phyloP scores from a whole-genome alignment of 495 filamentous ascomycete genomes.

The Aspergillus egyptiacus region DNA sequence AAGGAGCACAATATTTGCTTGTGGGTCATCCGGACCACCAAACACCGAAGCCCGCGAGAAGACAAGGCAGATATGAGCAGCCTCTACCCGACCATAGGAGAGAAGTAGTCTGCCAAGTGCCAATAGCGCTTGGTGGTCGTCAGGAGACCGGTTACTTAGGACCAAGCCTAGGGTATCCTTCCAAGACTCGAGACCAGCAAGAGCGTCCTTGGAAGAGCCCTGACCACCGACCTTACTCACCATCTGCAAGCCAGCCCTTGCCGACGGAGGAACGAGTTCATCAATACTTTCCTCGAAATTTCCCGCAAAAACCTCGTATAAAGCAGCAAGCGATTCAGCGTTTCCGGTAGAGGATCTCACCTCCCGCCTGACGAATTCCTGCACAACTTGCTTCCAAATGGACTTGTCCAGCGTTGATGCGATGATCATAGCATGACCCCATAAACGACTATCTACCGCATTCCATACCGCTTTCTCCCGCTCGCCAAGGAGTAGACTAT shows the following conservation, averaged over 20 bases:
- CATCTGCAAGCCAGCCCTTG: constrained; percentile 86
- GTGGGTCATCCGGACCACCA: constrained; percentile 77
- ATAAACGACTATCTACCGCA: constrained; percentile 87
- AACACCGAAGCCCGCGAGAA: constrained; percentile 57
- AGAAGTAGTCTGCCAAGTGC: constrained; percentile 79
- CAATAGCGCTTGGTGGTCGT: constrained; percentile 69
- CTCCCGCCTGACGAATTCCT: constrained; percentile 90
- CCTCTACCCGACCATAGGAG: constrained; percentile 81
- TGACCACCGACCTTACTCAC: constrained; percentile 60
- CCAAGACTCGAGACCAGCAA: constrained; percentile 89
- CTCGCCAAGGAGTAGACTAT: constrained; percentile 68
- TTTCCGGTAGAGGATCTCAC: constrained; percentile 71
- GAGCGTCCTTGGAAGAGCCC: constrained; percentile 61
- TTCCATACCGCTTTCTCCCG: constrained; percentile 89
- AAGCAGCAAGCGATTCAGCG: constrained; percentile 76
- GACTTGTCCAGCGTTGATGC: constrained; percentile 64
- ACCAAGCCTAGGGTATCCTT: constrained; percentile 81
- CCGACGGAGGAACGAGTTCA: constrained; percentile 91
- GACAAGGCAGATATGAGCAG: constrained; percentile 84
- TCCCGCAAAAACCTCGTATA: constrained; percentile 90
- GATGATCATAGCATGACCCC: constrained; percentile 94
- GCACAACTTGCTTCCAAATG: constrained; percentile 86
- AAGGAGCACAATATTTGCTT: constrained; percentile 71
- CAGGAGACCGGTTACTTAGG: constrained; percentile 75
- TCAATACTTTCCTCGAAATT: constrained; percentile 93